These are phyloP conservation scores for Ophiocordyceps australis DNA, from an alignment of 2,329 filamentous ascomycete genomes.

Conservation along the genomic window DNA sequence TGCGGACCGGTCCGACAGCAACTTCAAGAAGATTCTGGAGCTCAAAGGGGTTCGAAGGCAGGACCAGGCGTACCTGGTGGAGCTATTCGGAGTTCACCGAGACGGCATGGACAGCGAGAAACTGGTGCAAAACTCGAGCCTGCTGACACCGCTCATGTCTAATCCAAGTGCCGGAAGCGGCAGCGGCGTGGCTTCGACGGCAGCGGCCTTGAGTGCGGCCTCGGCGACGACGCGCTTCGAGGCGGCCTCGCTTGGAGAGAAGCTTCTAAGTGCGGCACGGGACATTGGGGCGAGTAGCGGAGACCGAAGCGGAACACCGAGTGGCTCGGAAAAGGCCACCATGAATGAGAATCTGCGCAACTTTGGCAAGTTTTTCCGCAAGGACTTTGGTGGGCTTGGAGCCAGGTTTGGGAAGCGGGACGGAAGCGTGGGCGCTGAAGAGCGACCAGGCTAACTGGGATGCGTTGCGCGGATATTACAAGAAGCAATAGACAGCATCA, in stretches of 20 bases:
- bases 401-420: constrained; percentile 52
- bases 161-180: constrained; percentile 17
- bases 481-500: not conserved
- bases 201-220: constrained; percentile 23
- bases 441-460: constrained; percentile 4
- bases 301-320: constrained; percentile 9
- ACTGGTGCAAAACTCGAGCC: constrained; percentile 49
- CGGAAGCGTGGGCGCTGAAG: constrained; percentile 14
- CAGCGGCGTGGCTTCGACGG: constrained; percentile 11
- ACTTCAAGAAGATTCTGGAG: constrained; percentile 92
- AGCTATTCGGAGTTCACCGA: constrained; percentile 67
- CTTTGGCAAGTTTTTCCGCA: constrained; percentile 88
- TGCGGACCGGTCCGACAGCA: constrained; percentile 77
- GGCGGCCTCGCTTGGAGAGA: constrained; percentile 65
- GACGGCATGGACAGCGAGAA: constrained; percentile 57
- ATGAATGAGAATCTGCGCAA: constrained; percentile 91
- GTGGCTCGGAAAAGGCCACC: constrained; percentile 40
- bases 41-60: constrained; percentile 79
- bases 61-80: constrained; percentile 67
- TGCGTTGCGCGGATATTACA: not conserved
- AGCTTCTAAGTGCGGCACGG: constrained; percentile 70
- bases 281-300: constrained; percentile 53
- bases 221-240: constrained; percentile 46
- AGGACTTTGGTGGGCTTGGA: constrained; percentile 66
- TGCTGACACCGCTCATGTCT: constrained; percentile 49